Percentiles rank a stretch among this genome's conserved stretches.
Conservation (phyloP, 768 basidiomycete genomes). For the Lanmaoa pseudosensibilis region DNA sequence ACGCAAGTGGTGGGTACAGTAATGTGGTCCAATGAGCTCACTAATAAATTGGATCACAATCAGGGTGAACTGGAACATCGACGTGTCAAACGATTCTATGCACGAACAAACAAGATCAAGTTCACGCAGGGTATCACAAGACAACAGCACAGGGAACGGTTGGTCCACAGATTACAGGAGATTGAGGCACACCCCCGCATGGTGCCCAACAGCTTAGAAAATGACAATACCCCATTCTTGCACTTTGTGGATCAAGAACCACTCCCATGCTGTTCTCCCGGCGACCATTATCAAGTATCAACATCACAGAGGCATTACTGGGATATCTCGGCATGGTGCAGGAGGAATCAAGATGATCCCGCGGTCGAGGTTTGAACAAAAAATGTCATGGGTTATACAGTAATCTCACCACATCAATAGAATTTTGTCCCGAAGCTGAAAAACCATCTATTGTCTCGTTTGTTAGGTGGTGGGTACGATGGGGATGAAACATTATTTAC, state of each 20-base stretch:
- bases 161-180: not conserved
- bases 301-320: not conserved
- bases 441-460: not conserved
- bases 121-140: constrained; percentile 30
- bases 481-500: constrained; percentile 27
- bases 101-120: constrained; percentile 36
- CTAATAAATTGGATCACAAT: no score
- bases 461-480: constrained; percentile 3
- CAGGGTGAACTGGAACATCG: no score
- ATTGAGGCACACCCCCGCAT: not conserved
- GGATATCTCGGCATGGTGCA: not conserved
- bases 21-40: not conserved
- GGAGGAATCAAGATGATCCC: not conserved
- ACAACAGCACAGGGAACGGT: constrained; percentile 18
- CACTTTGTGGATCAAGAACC: constrained; percentile 9
- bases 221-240: not conserved
- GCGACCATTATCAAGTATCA: constrained; percentile 26
- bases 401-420: not conserved
- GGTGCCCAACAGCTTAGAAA: not conserved
- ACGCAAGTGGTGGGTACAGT: constrained; percentile 33
- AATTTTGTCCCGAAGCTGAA: not conserved
- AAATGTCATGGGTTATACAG: no score
- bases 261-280: not conserved
- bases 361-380: not conserved
- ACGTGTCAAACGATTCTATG: not conserved